Evolutionary conservation across 768 basidiomycete species (phyloP), one percentile per base, ranked within the genome.

Genomic region (Calocera viscosa): DNA sequence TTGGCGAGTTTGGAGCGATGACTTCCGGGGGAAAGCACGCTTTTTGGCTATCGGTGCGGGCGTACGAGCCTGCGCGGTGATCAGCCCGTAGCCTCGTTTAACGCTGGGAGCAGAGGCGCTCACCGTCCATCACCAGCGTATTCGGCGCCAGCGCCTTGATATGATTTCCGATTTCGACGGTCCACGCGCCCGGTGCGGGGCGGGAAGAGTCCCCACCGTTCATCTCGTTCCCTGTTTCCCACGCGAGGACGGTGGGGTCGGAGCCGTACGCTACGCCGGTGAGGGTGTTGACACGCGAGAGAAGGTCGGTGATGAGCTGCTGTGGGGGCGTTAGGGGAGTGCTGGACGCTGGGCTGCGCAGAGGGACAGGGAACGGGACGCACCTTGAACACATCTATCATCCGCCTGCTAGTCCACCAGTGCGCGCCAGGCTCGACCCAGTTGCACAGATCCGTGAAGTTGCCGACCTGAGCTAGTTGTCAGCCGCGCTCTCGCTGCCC

Each of bases 151-250:
- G 66, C 2, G 68, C 67, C 38, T 72, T 72, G 65, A 73, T 69
- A 60, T 73, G 73, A 41, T 49, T 30, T 19, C 30, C 47, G 28
- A 60, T 39, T 34, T 68, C 65, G 60, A 69, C 66, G 2, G 73
- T 73, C 73, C 73, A 73, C 0, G 65, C 66, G 0, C 69, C 65
- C 0, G 72, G 72, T 3, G 73, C 71, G 1, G 73, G 72, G 0
- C 69, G 40, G 40, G 68, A 64, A 3, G 70, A 69, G 17, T 41
- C 63, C 22, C 65, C 64, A 28, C 64, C 67, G 65, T 72, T 71
- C 68, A 73, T 66, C 41, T 72, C 71, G 67, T 72, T 73, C 1
- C 73, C 71, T 0, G 73, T 74, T 47, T 74, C 72, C 73, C 73
- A 74, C 0, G 69, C 68, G 1, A 74, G 66, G 12, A 74, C 67